A percentile compares a stretch with the other conserved stretches of the same genome.
Conservation (phyloP, 208 protist genomes). For the Crithidia fasciculata region DNA sequence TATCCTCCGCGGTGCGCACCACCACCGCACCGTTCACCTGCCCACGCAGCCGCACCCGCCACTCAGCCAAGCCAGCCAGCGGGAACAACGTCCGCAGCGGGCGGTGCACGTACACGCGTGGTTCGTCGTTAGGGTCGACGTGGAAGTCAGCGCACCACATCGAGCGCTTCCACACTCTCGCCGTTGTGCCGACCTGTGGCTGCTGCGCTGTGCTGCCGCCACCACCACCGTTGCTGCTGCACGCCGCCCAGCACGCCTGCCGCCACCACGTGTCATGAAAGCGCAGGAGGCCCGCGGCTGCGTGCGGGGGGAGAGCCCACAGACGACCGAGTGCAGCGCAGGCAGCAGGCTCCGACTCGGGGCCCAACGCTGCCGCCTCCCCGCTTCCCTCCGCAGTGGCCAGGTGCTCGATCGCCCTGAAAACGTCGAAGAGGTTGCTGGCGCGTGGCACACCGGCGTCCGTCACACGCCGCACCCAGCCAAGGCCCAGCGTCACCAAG, state of each 20-base stretch:
- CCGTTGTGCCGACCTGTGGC: constrained; percentile 8
- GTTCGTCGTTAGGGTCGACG: constrained; percentile 25
- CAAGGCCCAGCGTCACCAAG: constrained; percentile 34
- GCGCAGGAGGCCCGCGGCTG: background rate
- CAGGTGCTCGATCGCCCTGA: background rate
- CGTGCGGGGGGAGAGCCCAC: constrained; percentile 10
- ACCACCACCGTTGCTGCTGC: background rate
- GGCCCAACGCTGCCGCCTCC: background rate
- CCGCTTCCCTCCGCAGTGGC: background rate
- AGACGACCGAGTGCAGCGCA: constrained; percentile 7
- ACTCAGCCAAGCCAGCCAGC: constrained; percentile 34
- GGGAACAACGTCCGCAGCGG: constrained; percentile 51
- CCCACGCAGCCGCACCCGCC: constrained; percentile 9
- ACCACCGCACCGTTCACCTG: constrained; percentile 13
- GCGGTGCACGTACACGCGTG: constrained; percentile 21
- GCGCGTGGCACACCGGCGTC: constrained; percentile 49
- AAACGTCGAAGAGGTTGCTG: constrained; percentile 35
- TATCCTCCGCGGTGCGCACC: background rate
- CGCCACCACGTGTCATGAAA: constrained; percentile 29
- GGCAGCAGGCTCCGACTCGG: background rate
- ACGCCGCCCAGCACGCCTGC: background rate
- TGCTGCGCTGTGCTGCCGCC: background rate
- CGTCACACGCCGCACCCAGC: constrained; percentile 34
- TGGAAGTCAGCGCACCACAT: constrained; percentile 46
- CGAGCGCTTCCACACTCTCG: constrained; percentile 20